These are phyloP conservation scores for Arabidopsis thaliana DNA, from an alignment of 345 rosid genomes.

Conservation along the genomic window TAIR10.1 NC_003076.8:15060001-15060500, in stretches of 20 bases:
- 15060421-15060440: constrained; percentile 68
- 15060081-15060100: constrained; percentile 61
- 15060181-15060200: constrained; percentile 96
- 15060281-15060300: constrained; percentile 99
- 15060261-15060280: constrained; percentile 94
- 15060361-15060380: constrained; percentile 90
- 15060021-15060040: constrained; percentile 77
- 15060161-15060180: constrained; percentile 90
- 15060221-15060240: constrained; percentile 92
- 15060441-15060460: constrained; percentile 94
- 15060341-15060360: constrained; percentile 83
- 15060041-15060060: constrained; percentile 80
- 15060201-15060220: constrained; percentile 81
- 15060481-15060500: constrained; percentile 88
- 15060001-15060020: constrained; percentile 66
- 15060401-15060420: constrained; percentile 97
- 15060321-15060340: constrained; percentile 64
- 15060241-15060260: constrained; percentile 92
- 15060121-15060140: constrained; percentile 87
- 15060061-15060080: constrained; percentile 15
- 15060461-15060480: constrained; percentile 98
- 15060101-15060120: constrained; percentile 93
- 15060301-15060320: constrained; percentile 83
- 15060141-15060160: constrained; percentile 77
- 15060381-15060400: constrained; percentile 93